Evolutionary conservation across 805 yeast species (phyloP), one percentile per base, ranked within the genome.

Genomic region (Lachancea quebecensis): DNA sequence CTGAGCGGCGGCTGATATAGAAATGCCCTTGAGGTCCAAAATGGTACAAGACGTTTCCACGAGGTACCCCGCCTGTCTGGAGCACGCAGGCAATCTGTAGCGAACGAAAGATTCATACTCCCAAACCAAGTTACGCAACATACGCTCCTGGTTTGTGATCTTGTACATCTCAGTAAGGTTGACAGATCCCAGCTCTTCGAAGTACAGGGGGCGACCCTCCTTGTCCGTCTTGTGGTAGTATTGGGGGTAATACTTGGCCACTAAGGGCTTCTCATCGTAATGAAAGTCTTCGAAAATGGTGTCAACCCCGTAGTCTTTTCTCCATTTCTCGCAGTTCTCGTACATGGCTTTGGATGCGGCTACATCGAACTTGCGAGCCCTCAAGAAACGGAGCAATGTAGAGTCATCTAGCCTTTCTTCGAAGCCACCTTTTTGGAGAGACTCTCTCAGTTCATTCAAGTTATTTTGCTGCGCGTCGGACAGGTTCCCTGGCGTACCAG

Each of bases 41-140:
- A 93, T 85, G 33, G 98, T 91, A 72, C 99, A 93, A 5, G 96
- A 87, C 15, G 99, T 93, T 73, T 93, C 99, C 44, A 91, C 81
- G 50, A 93, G 72, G 52, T 70, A 65, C 30, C 89, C 90, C 17
- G 74, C 74, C 64, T 80, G 76, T 69, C 98, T 84, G 10, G 96
- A 87, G 59, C 95, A 87, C 8, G 98, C 98, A 28, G 98, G 96
- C 56, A 93, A 74, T 65, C 99, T 80, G 69, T 78, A 80, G 53
- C 72, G 75, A 46, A 81, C 82, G 65, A 93, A 89, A 35, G 95
- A 76, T 73, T 93, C 99, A 67, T 93, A 93, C 70, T 93, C 99
- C 96, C 96, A 89, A 44, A 90, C 96, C 58, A 93, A 74, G 68
- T 93, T 93, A 70, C 85, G 82, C 64, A 93, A 73, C 98, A 93